phyloP scores from a whole-genome alignment of 2,329 filamentous ascomycete genomes.

The Leptographium radiaticola region DNA sequence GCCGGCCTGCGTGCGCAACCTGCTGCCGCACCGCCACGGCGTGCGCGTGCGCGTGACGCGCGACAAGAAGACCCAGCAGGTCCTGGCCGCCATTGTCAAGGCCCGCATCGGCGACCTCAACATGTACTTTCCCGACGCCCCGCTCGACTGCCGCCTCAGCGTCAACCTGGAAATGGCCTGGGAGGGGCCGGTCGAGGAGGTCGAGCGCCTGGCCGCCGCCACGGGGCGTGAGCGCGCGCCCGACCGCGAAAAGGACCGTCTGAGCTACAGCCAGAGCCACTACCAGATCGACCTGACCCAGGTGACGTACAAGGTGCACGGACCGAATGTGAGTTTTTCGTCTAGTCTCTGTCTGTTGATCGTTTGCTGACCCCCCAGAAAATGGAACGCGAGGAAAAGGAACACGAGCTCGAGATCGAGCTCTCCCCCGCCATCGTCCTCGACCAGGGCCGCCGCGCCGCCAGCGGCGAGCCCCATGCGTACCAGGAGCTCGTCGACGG shows the following conservation, averaged over 20 bases:
- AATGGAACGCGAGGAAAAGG: constrained; percentile 38
- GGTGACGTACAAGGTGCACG: constrained; percentile 42
- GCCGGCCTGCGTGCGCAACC: constrained; percentile 48
- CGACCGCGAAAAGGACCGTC: constrained; percentile 73
- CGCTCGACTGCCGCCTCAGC: constrained; percentile 85
- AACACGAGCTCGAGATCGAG: constrained; percentile 74
- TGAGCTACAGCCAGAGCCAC: constrained; percentile 78
- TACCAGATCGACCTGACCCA: constrained; percentile 92
- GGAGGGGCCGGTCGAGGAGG: constrained; percentile 51
- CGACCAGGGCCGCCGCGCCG: constrained; percentile 48
- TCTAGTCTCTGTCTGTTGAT: not conserved
- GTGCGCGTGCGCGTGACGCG: constrained; percentile 62
- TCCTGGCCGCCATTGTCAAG: constrained; percentile 82
- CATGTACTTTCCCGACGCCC: constrained; percentile 61
- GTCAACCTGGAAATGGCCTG: constrained; percentile 90
- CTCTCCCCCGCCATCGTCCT: constrained; percentile 50
- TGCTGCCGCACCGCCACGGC: constrained; percentile 42
- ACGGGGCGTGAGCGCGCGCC: constrained; percentile 27
- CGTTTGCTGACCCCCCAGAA: constrained; percentile 17
- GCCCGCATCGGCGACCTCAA: constrained; percentile 79
- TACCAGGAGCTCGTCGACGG: constrained; percentile 59
- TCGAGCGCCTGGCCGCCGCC: constrained; percentile 27
- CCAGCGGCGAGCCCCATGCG: constrained; percentile 37
- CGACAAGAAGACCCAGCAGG: constrained; percentile 53
- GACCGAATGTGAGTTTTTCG: constrained; percentile 9